Conservation (phyloP, 208 protist genomes). For the Trypanosoma cruzi region DNA sequence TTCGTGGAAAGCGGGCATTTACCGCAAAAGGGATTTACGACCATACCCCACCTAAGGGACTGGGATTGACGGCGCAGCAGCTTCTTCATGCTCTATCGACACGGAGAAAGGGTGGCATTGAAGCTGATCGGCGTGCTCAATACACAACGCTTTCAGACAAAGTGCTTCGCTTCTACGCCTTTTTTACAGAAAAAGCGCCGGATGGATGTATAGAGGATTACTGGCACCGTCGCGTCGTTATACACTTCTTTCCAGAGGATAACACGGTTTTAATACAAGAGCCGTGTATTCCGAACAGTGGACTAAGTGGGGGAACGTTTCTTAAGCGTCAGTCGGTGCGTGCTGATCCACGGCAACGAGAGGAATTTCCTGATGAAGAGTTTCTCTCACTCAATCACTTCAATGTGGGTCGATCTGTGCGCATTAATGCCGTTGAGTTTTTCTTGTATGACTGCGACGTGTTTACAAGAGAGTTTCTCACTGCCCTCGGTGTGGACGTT, state of each 20-base stretch:
- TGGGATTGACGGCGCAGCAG: constrained; percentile 68
- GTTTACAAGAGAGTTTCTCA: constrained; percentile 93
- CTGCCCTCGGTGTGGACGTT: constrained; percentile 72
- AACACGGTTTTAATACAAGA: constrained; percentile 95
- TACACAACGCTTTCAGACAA: constrained; percentile 92
- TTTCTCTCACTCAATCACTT: constrained; percentile 93
- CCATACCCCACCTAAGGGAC: constrained; percentile 42
- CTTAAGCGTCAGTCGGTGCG: constrained; percentile 91
- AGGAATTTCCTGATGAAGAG: constrained; percentile 80
- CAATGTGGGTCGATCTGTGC: constrained; percentile 87
- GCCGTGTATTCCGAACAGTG: constrained; percentile 91
- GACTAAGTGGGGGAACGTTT: constrained; percentile 93
- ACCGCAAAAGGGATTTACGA: constrained; percentile 50
- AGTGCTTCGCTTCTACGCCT: constrained; percentile 96
- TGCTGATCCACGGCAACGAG: constrained; percentile 74
- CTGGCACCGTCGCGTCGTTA: constrained; percentile 91
- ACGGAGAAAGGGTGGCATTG: constrained; percentile 22
- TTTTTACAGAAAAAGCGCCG: constrained; percentile 93
- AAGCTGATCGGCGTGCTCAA: constrained; percentile 17
- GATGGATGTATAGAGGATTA: constrained; percentile 85
- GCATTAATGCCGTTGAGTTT: constrained; percentile 93
- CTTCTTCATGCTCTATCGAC: constrained; percentile 62
- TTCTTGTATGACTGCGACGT: constrained; percentile 94
- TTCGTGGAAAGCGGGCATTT: constrained; percentile 71
- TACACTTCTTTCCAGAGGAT: constrained; percentile 95